Evolutionary conservation across 2,329 filamentous ascomycete species (phyloP), one percentile per base, ranked within the genome.

Genomic region (Ceratocystis diversiconidia): DNA sequence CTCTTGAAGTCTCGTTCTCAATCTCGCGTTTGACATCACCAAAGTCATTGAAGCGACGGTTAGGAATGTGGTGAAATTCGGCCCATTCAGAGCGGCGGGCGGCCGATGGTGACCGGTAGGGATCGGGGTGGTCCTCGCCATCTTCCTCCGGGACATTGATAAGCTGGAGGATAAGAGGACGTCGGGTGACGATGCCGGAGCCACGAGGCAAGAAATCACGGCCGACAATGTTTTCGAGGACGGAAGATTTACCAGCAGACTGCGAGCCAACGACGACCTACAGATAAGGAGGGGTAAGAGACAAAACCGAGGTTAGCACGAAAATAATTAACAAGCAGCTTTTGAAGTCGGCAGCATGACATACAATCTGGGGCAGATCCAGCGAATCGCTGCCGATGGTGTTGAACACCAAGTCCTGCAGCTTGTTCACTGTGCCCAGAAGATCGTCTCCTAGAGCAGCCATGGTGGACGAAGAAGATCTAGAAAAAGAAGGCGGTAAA

Each of bases 381-480:
- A 99, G 83, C 64, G 92, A 97, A 77, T 99, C 94, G 80, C 92
- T 97, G 77, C 94, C 94, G 76, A 99, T 99, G 71, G 94, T 99
- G 79, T 99, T 99, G 81, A 99, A 99, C 73, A 99, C 94, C 73
- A 99, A 79, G 77, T 97, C 94, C 78, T 99, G 94, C 73, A 99
- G 82, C 81, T 95, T 95, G 82, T 99, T 99, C 79, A 99, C 94
- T 70, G 91, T 95, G 71, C 85, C 85, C 75, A 99, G 85, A 77
- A 99, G 81, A 78, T 99, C 92, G 77, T 99, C 94, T 74, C 94
- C 92, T 72, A 99, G 86, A 73, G 92, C 86, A 74, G 94, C 89
- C 94, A 97, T 99, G 75, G 69, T 73, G 73, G 72, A 70, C 36
- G 70, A 65, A 62, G 52, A 22, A 36, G 32, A 30, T 65, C 41